These are phyloP conservation scores for Fusarium begoniae DNA, from an alignment of 2,329 filamentous ascomycete genomes.

Conservation along the genomic window DNA sequence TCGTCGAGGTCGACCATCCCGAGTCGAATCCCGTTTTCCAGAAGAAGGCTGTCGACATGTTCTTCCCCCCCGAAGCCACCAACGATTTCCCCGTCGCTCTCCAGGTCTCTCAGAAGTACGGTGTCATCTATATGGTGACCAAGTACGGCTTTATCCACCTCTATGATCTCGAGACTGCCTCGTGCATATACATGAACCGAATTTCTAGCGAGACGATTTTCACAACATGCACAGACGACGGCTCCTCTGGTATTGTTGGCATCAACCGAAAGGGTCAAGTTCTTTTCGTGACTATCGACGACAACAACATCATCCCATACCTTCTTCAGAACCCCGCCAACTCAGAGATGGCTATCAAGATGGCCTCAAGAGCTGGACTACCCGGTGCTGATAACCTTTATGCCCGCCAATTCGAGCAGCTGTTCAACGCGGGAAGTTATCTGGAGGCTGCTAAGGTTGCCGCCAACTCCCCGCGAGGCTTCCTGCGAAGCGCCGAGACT, in stretches of 20 bases:
- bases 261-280: slow-evolving; percentile 99
- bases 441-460: slow-evolving; percentile 93
- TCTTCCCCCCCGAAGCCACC: slow-evolving; percentile 93
- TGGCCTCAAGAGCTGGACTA: slow-evolving; percentile 92
- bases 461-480: slow-evolving; percentile 94
- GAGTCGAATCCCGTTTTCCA: slow-evolving; percentile 87
- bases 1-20: slow-evolving; percentile 96
- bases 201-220: slow-evolving; percentile 99
- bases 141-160: slow-evolving; percentile 99
- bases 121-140: slow-evolving; percentile 95
- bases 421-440: slow-evolving; percentile 83
- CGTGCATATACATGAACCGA: slow-evolving; percentile 99
- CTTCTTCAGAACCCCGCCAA: slow-evolving; percentile 97
- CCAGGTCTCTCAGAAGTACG: slow-evolving; percentile 96
- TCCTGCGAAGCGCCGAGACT: slow-evolving; percentile 91
- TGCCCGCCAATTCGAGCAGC: slow-evolving; percentile 88
- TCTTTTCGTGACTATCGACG: slow-evolving; percentile 91
- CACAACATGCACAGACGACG: slow-evolving; percentile 84
- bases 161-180: slow-evolving; percentile 95
- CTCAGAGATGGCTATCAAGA: slow-evolving; percentile 90
- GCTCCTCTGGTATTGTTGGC: slow-evolving; percentile 88
- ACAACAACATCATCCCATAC: slow-evolving; percentile 90
- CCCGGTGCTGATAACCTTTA: slow-evolving; percentile 95
- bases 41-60: slow-evolving; percentile 98
- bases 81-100: slow-evolving; percentile 99